Evolutionary conservation across 2,329 filamentous ascomycete species (phyloP), one percentile per base, ranked within the genome.

Genomic region (Alternaria sp.): DNA sequence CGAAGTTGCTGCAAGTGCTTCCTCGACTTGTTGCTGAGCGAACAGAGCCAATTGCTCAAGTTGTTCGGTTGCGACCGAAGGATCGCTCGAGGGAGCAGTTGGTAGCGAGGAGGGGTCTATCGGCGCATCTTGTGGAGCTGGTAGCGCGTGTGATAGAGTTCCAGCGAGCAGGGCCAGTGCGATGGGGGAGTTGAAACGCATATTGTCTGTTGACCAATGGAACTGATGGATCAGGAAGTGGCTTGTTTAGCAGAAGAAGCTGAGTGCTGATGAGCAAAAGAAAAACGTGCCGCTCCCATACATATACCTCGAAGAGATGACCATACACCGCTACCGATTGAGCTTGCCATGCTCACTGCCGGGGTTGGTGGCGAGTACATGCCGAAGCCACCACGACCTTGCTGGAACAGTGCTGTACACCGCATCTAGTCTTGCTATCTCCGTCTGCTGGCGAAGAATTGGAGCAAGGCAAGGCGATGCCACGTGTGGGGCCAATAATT

Each of bases 131-230:
- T 73, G 70, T 6, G 71, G 69, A 12, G 71, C 64, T 26, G 75
- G 73, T 47, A 72, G 23, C 12, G 75, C 75, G 63, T 65, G 63
- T 46, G 70, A 69, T 15, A 77, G 43, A n/a, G 71, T 59, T 20
- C 67, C 68, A n/a, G 68, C 69, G 15, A 72, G 57, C n/a, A 77
- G 53, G 54, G 69, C 66, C 14, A 76, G 57, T 26, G 71, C 65
- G n/a, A 71, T 53, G 30, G 65, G 61, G n/a, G 64, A 66, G 58
- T 25, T 71, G 64, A 77, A 66, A 53, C 71, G 71, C 75, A 77
- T 77, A 12, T 66, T 72, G 59, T n/a, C 37, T 15, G 23, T 37
- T 9, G 21, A 25, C 12, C 47, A 37, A 20, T 20, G 20, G 30
- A 18, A 25, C 23, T 61, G 30, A 21, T 25, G 21, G 14, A 9